These are phyloP conservation scores for Talaromyces piceae DNA, from an alignment of 2,329 filamentous ascomycete species.

Conservation along the genomic window DNA sequence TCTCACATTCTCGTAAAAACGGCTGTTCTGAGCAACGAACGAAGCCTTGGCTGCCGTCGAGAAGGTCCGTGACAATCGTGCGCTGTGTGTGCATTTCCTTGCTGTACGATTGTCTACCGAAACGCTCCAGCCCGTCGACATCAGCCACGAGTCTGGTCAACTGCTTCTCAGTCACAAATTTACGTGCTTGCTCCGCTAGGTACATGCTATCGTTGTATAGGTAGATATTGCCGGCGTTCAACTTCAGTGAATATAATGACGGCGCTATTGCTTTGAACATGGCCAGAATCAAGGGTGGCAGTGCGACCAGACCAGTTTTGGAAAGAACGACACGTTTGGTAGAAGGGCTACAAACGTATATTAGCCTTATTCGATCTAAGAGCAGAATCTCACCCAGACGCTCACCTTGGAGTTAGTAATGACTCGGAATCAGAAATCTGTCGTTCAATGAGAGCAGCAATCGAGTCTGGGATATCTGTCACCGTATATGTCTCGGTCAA, in stretches of 20 bases:
- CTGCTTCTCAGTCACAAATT: slow-evolving; percentile 40
- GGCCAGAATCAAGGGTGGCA: slow-evolving; percentile 42
- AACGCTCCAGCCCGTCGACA: slow-evolving; percentile 49
- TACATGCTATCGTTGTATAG: slow-evolving; percentile 59
- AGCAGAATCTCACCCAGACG: slow-evolving; percentile 4
- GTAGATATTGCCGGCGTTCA: slow-evolving; percentile 52
- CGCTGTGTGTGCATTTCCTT: slow-evolving; percentile 59
- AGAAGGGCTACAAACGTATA: slow-evolving; percentile 19
- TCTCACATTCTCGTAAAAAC: slow-evolving; percentile 53
- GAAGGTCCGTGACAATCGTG: slow-evolving; percentile 54
- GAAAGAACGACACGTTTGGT: slow-evolving; percentile 34
- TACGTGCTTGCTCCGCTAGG: slow-evolving; percentile 47
- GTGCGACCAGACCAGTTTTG: slow-evolving; percentile 35
- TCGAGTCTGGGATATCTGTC: slow-evolving; percentile 74
- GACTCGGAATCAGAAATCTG: slow-evolving; percentile 36
- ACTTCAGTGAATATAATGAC: slow-evolving; percentile 37
- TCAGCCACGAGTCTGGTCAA: slow-evolving; percentile 47
- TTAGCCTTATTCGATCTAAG: slow-evolving; percentile 15
- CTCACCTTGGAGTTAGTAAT: slow-evolving; percentile 32
- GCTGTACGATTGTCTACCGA: slow-evolving; percentile 54
- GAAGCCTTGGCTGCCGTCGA: slow-evolving; percentile 58
- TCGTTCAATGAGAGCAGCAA: slow-evolving; percentile 42
- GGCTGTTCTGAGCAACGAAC: slow-evolving; percentile 51
- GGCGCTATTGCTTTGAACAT: slow-evolving; percentile 46
- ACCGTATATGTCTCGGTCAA: slow-evolving; percentile 81